phyloP scores from a whole-genome alignment of 768 basidiomycete genomes.

The Pleurotus cornucopiae region DNA sequence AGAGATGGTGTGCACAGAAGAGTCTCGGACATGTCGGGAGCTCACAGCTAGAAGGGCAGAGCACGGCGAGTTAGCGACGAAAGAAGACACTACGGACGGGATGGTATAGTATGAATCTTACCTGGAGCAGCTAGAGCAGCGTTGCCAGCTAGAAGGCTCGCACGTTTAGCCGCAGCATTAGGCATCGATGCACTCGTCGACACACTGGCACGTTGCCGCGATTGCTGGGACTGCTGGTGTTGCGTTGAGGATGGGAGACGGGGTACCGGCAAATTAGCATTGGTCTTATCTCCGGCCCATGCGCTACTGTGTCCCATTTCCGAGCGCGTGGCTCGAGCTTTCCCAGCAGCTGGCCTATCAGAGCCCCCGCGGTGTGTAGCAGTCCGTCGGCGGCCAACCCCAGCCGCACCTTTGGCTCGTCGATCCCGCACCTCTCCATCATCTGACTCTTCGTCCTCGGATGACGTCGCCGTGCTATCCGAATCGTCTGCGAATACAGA shows the following conservation, averaged over 20 bases:
- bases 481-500: conserved; percentile 11
- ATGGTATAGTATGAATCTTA: conserved; percentile 16
- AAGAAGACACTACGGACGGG: conserved; percentile 1
- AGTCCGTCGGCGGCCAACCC: conserved; percentile 25
- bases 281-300: conserved; percentile 7
- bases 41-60: conserved; percentile 13
- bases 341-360: conserved; percentile 8
- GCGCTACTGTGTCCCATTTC: conserved; percentile 12
- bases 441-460: conserved; percentile 27
- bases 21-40: conserved; percentile 22
- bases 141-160: conserved; percentile 33
- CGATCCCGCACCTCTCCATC: conserved; percentile 14
- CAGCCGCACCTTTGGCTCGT: neutral
- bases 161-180: conserved; percentile 45
- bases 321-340: conserved; percentile 13
- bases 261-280: neutral
- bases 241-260: neutral
- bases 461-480: conserved; percentile 29
- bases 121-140: conserved; percentile 12
- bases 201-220: conserved; percentile 44
- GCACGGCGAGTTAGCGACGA: neutral
- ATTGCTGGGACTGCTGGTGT: neutral
- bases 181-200: conserved; percentile 59
- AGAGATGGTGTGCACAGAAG: conserved; percentile 22
- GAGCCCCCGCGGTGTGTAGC: conserved; percentile 20